phyloP scores from a whole-genome alignment of 495 filamentous ascomycete genomes.

The Lasiosphaeria ovina region DNA sequence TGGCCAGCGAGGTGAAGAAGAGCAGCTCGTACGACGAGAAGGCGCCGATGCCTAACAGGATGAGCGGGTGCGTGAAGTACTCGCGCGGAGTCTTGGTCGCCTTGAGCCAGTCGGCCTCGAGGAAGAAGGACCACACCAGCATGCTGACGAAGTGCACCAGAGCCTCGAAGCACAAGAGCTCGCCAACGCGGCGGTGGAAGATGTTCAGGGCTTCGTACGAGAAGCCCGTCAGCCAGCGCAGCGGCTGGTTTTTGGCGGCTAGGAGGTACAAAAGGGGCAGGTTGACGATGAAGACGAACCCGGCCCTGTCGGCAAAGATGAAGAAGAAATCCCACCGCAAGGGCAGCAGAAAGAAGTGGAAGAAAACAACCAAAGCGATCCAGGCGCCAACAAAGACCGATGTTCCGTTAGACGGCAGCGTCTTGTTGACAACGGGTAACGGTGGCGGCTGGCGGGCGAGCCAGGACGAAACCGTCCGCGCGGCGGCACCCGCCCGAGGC shows the following conservation, averaged over 20 bases:
- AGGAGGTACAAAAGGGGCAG: conserved; percentile 61
- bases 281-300: conserved; percentile 53
- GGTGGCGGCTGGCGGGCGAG: conserved; percentile 54
- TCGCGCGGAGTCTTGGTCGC: conserved; percentile 13
- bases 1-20: conserved; percentile 39
- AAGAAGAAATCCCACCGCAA: conserved; percentile 47
- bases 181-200: conserved; percentile 45
- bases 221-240: conserved; percentile 56
- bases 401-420: conserved; percentile 51
- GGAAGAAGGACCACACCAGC: conserved; percentile 41
- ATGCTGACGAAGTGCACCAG: conserved; percentile 38
- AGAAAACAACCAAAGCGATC: conserved; percentile 55
- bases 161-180: conserved; percentile 34
- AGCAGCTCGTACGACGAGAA: conserved; percentile 59
- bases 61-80: conserved; percentile 35
- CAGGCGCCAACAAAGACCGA: conserved; percentile 49
- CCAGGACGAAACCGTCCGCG: conserved; percentile 26
- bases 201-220: conserved; percentile 66
- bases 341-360: conserved; percentile 49
- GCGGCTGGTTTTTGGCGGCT: conserved; percentile 61
- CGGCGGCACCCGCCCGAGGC: neutral
- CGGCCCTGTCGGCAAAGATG: conserved; percentile 54
- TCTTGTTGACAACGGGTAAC: conserved; percentile 53
- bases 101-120: conserved; percentile 26
- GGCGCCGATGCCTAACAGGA: conserved; percentile 35